Conservation (phyloP, 768 basidiomycete genomes). For the Exidia glandulosa region DNA sequence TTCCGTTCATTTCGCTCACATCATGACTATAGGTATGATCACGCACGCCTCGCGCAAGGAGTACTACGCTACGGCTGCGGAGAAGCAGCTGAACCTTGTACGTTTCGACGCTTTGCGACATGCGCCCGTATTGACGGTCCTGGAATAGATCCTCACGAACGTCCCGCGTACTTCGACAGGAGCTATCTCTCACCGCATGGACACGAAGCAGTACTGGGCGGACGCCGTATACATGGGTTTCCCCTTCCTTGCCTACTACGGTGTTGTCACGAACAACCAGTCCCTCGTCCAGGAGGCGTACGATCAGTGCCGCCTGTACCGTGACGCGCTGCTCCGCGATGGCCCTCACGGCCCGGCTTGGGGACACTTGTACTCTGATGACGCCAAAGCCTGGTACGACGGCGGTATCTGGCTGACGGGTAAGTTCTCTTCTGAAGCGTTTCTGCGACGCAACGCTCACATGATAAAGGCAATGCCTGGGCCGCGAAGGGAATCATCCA, state of each 20-base stretch:
- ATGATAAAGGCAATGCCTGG: constrained; percentile 25
- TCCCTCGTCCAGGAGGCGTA: constrained; percentile 29
- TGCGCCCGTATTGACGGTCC: too few species aligned
- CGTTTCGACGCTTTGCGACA: not conserved
- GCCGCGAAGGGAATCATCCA: constrained; percentile 30
- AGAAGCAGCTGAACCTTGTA: constrained; percentile 15
- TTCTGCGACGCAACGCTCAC: too few species aligned
- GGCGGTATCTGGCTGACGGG: constrained; percentile 28
- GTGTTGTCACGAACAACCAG: constrained; percentile 22
- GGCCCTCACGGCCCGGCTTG: constrained; percentile 25
- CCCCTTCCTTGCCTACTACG: constrained; percentile 34
- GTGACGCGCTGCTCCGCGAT: constrained; percentile 19
- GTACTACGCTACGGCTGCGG: constrained; percentile 14
- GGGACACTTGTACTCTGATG: constrained; percentile 25
- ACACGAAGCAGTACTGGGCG: constrained; percentile 25
- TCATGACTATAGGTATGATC: constrained; percentile 6
- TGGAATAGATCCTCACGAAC: constrained; percentile 16
- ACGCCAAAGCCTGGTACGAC: constrained; percentile 10
- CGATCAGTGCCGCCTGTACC: constrained; percentile 30
- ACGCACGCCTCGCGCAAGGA: constrained; percentile 8
- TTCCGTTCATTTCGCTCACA: not conserved
- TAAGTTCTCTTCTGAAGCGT: not conserved
- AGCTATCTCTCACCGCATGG: constrained; percentile 30
- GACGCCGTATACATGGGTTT: constrained; percentile 33
- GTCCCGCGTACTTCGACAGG: constrained; percentile 23